Percentiles rank a stretch among this genome's conserved stretches.
phyloP scores from a whole-genome alignment of 2,329 filamentous ascomycete species.

The Tolypocladium tropicale region DNA sequence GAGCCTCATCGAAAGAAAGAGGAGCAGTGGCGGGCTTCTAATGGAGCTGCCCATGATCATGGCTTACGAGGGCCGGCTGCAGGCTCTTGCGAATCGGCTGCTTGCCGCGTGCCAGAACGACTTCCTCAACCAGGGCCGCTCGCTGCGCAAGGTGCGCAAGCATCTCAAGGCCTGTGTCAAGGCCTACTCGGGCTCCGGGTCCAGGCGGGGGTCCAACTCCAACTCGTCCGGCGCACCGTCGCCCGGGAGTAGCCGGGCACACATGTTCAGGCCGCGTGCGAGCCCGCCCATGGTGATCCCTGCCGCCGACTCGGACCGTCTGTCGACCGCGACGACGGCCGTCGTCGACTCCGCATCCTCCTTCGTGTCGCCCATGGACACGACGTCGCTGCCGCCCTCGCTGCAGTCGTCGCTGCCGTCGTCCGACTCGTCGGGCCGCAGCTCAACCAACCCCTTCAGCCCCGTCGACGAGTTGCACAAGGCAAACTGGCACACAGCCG shows the following conservation, averaged over 20 bases:
- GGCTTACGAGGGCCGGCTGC: slow-evolving; percentile 14
- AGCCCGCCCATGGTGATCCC: not conserved
- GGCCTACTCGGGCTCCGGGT: slow-evolving; percentile 6
- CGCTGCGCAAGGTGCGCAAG: slow-evolving; percentile 15
- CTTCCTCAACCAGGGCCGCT: slow-evolving; percentile 14
- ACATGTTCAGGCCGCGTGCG: slow-evolving; percentile 10
- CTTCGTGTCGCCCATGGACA: slow-evolving; percentile 2
- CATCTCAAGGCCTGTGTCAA: slow-evolving; percentile 17
- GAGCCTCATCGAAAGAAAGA: slow-evolving; percentile 11
- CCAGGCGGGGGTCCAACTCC: slow-evolving; percentile 7
- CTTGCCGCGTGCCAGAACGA: slow-evolving; percentile 17
- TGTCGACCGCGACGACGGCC: slow-evolving; percentile 7
- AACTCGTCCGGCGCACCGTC: slow-evolving; percentile 7
- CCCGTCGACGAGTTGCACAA: slow-evolving; percentile 13
- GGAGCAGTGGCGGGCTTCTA: slow-evolving; percentile 6
- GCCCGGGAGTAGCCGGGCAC: slow-evolving; percentile 4
- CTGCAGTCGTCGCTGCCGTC: slow-evolving; percentile 10
- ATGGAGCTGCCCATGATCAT: slow-evolving; percentile 10
- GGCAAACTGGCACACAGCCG: slow-evolving; percentile 13
- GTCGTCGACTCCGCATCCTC: slow-evolving; percentile 3
- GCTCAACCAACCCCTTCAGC: slow-evolving; percentile 11
- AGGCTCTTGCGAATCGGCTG: slow-evolving; percentile 13
- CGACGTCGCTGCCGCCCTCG: slow-evolving; percentile 1
- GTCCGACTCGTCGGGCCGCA: slow-evolving; percentile 10
- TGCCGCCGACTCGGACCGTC: slow-evolving; percentile 5